Evolutionary conservation across 2,329 filamentous ascomycete genomes (phyloP).

Genomic region (Xylariomycetidae sp.): DNA sequence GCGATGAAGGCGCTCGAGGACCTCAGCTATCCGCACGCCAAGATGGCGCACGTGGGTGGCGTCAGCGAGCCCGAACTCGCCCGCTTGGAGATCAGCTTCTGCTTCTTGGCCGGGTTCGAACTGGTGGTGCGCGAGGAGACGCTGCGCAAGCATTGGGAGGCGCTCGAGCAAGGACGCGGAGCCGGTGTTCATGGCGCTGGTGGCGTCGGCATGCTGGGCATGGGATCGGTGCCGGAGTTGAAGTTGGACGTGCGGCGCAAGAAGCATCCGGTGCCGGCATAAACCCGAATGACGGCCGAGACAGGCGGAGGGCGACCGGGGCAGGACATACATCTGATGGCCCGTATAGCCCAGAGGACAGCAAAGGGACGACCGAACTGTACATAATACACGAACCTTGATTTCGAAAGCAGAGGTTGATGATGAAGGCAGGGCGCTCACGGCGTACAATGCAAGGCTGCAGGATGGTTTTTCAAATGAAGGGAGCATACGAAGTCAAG

Average conservation of each 20-base stretch:
- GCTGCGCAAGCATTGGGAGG: constrained; percentile 60
- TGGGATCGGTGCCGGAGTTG: constrained; percentile 11
- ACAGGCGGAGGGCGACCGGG: too few relatives aligned
- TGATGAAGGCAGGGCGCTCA: too few relatives aligned
- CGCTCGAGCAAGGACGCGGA: constrained; percentile 39
- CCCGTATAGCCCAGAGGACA: too few relatives aligned
- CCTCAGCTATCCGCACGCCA: constrained; percentile 75
- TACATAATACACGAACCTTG: too few relatives aligned
- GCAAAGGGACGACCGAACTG: too few relatives aligned
- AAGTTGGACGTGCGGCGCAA: constrained; percentile 15
- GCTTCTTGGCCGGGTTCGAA: constrained; percentile 80
- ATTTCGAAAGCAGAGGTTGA: too few relatives aligned
- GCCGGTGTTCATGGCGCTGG: too few relatives aligned
- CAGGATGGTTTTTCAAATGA: too few relatives aligned
- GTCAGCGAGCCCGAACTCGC: constrained; percentile 78
- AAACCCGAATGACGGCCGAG: too few relatives aligned
- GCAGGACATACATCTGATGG: too few relatives aligned
- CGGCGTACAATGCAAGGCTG: too few relatives aligned
- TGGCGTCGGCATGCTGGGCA: neutral
- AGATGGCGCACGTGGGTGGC: constrained; percentile 82
- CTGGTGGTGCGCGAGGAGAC: constrained; percentile 57
- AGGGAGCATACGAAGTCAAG: too few relatives aligned
- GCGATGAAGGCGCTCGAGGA: constrained; percentile 97
- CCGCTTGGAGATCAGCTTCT: constrained; percentile 82
- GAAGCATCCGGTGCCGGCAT: constrained; percentile 3